Evolutionary conservation across 192 early-diverging fungal genomes (phyloP).

Genomic region (Entomortierella parvispora): DNA sequence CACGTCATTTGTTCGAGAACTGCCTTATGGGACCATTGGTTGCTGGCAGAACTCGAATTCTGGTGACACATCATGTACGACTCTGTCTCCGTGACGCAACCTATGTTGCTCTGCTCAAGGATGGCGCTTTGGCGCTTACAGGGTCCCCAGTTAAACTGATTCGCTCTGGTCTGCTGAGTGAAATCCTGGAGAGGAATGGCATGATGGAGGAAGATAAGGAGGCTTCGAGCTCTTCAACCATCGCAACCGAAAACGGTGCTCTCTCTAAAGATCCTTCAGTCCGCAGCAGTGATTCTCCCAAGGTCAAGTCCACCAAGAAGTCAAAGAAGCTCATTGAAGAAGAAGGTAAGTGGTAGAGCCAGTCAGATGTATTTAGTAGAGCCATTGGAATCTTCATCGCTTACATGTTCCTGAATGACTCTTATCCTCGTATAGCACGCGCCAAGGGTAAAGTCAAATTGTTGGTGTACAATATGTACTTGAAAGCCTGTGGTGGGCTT

Average conservation of each 20-base stretch:
- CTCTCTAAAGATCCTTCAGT: conserved; percentile 24
- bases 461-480: conserved; percentile 81
- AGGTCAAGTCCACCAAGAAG: conserved; percentile 21
- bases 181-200: conserved; percentile 52
- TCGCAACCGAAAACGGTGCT: conserved; percentile 31
- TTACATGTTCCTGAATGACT: neutral
- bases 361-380: too few relatives aligned
- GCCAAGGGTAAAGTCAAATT: conserved; percentile 84
- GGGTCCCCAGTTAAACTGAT: conserved; percentile 52
- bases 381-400: neutral
- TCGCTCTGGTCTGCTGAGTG: conserved; percentile 43
- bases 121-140: conserved; percentile 32
- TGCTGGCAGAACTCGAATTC: conserved; percentile 79
- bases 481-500: conserved; percentile 68
- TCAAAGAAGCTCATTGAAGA: conserved; percentile 57
- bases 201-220: conserved; percentile 51
- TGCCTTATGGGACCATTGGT: conserved; percentile 81
- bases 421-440: conserved; percentile 40
- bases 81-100: conserved; percentile 65
- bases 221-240: conserved; percentile 17
- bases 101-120: conserved; percentile 68
- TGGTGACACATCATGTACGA: conserved; percentile 88
- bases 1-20: conserved; percentile 78
- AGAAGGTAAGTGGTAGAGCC: conserved; percentile 41
- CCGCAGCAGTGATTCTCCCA: conserved; percentile 11